Conservation (phyloP, 192 early-diverging fungal genomes). For the Gaertneriomyces semiglobifer region DNA sequence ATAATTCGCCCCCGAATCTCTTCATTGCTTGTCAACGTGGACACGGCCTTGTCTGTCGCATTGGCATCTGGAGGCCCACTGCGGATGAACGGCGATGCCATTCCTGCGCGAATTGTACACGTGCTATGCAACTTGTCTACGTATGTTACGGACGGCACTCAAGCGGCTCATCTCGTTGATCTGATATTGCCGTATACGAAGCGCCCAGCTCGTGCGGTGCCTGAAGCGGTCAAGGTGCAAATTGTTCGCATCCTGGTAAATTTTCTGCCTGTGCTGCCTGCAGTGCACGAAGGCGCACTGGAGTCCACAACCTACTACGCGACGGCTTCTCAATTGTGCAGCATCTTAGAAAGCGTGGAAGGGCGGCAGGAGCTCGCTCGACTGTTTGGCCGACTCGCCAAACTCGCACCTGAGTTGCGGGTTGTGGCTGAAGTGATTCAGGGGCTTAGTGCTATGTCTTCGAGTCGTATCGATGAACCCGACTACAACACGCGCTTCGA, state of each 20-base stretch:
- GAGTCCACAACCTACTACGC: slow-evolving; percentile 57
- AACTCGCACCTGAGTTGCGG: slow-evolving; percentile 52
- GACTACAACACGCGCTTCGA: slow-evolving; percentile 81
- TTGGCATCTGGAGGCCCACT: slow-evolving; percentile 35
- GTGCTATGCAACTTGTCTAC: slow-evolving; percentile 74
- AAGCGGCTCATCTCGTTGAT: slow-evolving; percentile 68
- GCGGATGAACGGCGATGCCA: slow-evolving; percentile 14
- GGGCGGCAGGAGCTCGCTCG: slow-evolving; percentile 61
- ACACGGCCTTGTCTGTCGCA: slow-evolving; percentile 19
- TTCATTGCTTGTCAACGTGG: slow-evolving; percentile 55
- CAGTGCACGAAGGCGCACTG: slow-evolving; percentile 19
- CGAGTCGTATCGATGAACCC: slow-evolving; percentile 72
- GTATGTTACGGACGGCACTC: slow-evolving; percentile 64
- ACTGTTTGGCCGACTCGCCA: slow-evolving; percentile 64
- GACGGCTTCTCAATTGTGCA: slow-evolving; percentile 68
- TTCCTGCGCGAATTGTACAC: slow-evolving; percentile 63
- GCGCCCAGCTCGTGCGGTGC: slow-evolving; percentile 62
- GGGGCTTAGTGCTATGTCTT: slow-evolving; percentile 79
- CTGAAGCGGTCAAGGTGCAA: slow-evolving; percentile 78
- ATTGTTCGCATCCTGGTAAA: slow-evolving; percentile 76
- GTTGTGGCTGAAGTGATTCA: slow-evolving; percentile 56
- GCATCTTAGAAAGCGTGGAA: slow-evolving; percentile 57
- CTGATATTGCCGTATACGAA: slow-evolving; percentile 81
- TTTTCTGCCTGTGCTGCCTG: slow-evolving; percentile 76
- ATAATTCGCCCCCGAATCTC: slow-evolving; percentile 57